Percentiles rank a stretch among this genome's conserved stretches.
Conservation (phyloP, 2,329 filamentous ascomycete species). For the Fusarium subglutinans region DNA sequence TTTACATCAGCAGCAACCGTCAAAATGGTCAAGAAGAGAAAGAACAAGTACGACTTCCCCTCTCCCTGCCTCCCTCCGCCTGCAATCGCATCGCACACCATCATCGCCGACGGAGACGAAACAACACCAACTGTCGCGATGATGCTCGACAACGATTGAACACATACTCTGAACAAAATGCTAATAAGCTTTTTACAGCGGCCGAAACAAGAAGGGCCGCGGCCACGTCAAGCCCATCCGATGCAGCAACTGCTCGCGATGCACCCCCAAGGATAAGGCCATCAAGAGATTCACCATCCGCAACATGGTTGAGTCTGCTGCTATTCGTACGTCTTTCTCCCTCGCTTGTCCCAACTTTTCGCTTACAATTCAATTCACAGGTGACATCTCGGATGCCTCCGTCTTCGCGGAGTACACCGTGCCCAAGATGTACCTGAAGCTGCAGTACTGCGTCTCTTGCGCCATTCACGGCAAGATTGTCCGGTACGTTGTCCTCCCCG, state of each 20-base stretch:
- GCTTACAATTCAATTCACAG: slow-evolving; percentile 57
- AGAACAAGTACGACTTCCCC: slow-evolving; percentile 66
- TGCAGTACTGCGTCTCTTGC: slow-evolving; percentile 99
- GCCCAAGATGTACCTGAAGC: slow-evolving; percentile 99
- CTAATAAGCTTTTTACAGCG: slow-evolving; percentile 63
- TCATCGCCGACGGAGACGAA: slow-evolving; percentile 34
- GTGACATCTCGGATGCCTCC: slow-evolving; percentile 99
- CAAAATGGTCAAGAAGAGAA: slow-evolving; percentile 79
- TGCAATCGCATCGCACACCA: slow-evolving; percentile 12
- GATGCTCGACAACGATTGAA: slow-evolving; percentile 20
- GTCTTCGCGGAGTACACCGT: slow-evolving; percentile 99
- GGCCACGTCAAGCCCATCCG: slow-evolving; percentile 99
- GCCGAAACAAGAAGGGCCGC: slow-evolving; percentile 99
- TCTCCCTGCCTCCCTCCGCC: slow-evolving; percentile 20
- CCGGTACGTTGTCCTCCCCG: slow-evolving; percentile 80
- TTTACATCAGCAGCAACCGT: slow-evolving; percentile 59
- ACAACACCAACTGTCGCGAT: slow-evolving; percentile 7
- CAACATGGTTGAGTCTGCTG: slow-evolving; percentile 99
- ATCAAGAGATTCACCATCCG: slow-evolving; percentile 99
- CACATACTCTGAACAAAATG: neutral
- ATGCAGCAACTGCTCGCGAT: slow-evolving; percentile 78
- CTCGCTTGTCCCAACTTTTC: neutral
- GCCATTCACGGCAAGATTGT: slow-evolving; percentile 99
- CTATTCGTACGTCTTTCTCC: slow-evolving; percentile 83
- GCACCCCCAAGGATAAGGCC: slow-evolving; percentile 99